Percentiles rank a stretch among this genome's conserved stretches.
Conservation (phyloP, 2,329 filamentous ascomycete species). For the Verticillium isaacii region DNA sequence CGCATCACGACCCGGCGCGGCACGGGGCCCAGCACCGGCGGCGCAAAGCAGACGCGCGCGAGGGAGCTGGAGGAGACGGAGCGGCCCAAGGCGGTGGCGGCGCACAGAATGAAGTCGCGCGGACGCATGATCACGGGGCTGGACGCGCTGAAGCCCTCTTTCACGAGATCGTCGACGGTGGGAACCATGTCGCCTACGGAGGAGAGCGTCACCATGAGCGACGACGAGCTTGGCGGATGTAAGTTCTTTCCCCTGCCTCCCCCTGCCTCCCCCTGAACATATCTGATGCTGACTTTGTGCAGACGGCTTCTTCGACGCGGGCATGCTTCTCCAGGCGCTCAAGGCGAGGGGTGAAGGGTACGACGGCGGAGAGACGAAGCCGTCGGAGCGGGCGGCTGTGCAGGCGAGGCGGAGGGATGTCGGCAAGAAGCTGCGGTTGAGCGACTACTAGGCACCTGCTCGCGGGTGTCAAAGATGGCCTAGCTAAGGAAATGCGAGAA, state of each 20-base stretch:
- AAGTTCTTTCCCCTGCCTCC: slow-evolving; percentile 40
- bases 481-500: neutral
- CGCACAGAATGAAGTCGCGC: slow-evolving; percentile 59
- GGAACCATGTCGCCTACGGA: slow-evolving; percentile 59
- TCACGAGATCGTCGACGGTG: slow-evolving; percentile 27
- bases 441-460: slow-evolving; percentile 52
- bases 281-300: slow-evolving; percentile 23
- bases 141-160: slow-evolving; percentile 35
- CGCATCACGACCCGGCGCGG: slow-evolving; percentile 54
- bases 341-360: slow-evolving; percentile 61
- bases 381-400: slow-evolving; percentile 55
- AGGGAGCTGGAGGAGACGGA: slow-evolving; percentile 43
- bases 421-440: slow-evolving; percentile 67
- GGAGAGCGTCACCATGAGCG: slow-evolving; percentile 68
- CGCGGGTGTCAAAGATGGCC: neutral
- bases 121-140: slow-evolving; percentile 66
- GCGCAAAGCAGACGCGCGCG: slow-evolving; percentile 42
- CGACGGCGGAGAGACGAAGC: slow-evolving; percentile 43
- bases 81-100: slow-evolving; percentile 24
- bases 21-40: slow-evolving; percentile 21
- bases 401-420: slow-evolving; percentile 59
- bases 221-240: slow-evolving; percentile 90
- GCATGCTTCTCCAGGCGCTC: slow-evolving; percentile 85
- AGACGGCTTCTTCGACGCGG: slow-evolving; percentile 98
- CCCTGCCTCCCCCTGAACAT: slow-evolving; percentile 6